A percentile compares a stretch with the other conserved stretches of the same genome.
Evolutionary conservation across 352 stramenopile genomes (phyloP).

Genomic region (Pythium coloratum): DNA sequence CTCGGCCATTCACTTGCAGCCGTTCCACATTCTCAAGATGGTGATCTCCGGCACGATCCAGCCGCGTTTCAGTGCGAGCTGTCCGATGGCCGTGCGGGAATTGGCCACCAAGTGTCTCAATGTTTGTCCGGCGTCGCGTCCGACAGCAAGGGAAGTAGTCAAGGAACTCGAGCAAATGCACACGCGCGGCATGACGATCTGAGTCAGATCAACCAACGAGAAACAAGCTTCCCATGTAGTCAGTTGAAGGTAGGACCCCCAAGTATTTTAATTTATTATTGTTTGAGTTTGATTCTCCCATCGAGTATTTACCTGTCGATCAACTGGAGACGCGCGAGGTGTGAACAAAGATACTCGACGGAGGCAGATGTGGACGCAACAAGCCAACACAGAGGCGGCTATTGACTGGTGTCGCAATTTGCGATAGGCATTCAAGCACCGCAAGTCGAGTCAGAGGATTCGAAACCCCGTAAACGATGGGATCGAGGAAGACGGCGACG

Average conservation of each 20-base stretch:
- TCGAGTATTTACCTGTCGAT: too few relatives aligned
- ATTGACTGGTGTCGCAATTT: too few relatives aligned
- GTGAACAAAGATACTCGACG: too few relatives aligned
- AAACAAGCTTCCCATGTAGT: too few relatives aligned
- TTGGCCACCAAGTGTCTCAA: conserved; percentile 19
- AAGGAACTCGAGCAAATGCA: conserved; percentile 22
- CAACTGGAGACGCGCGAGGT: too few relatives aligned
- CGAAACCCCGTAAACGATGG: too few relatives aligned
- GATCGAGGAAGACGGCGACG: too few relatives aligned
- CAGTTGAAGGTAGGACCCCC: too few relatives aligned
- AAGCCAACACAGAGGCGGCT: too few relatives aligned
- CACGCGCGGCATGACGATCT: background rate
- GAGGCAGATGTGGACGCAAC: too few relatives aligned
- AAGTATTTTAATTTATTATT: background rate
- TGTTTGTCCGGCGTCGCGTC: conserved; percentile 10
- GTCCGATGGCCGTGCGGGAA: conserved; percentile 28
- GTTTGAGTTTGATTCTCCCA: background rate
- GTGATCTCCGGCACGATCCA: conserved; percentile 46
- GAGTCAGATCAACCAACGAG: background rate
- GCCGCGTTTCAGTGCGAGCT: conserved; percentile 40
- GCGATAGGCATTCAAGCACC: too few relatives aligned
- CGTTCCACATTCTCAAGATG: conserved; percentile 47
- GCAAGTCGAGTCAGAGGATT: too few relatives aligned
- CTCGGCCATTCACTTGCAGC: conserved; percentile 35
- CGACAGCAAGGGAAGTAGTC: conserved; percentile 22